Evolutionary conservation across 257 asterid species (phyloP), one percentile per base, ranked within the genome.

Genomic region (Scutellaria barbata): DNA sequence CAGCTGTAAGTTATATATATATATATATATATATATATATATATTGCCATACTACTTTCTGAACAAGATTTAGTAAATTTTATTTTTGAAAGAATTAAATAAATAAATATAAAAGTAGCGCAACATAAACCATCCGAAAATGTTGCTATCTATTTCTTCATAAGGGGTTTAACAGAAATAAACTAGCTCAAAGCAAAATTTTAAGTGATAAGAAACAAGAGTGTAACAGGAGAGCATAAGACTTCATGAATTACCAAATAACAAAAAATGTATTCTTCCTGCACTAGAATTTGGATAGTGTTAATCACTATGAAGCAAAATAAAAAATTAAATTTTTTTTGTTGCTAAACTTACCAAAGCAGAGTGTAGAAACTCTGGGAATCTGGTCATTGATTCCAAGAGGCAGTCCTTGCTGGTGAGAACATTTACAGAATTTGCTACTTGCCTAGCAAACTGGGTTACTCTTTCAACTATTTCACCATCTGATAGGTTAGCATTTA

Each of bases 291-390:
- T 67, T 37, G 17, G 52, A 55, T 40, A 59, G 55, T 16, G 56
- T 37, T 37, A 57, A 73, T 51, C 57, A 65, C 11, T 56, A 42
- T 55, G 57, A 40, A 74, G 62, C 69, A 75, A 69, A 69, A 68
- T 46, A 20, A 77, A 61, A 68, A 72, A 73, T 52, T n/a, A 71
- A n/a, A n/a, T n/a, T n/a, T n/a, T n/a, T n/a, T n/a, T n/a, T n/a
- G n/a, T n/a, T n/a, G n/a, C n/a, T n/a, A 14, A 63, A 85, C 97
- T 85, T 76, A 94, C 96, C 84, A 85, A 56, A 78, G 83, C 88
- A 58, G 89, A 82, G 77, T 74, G 56, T 63, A 86, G 73, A 74
- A 52, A 69, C 69, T 72, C 87, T 18, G 90, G 93, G 71, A 92
- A 87, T 68, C 84, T 91, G 77, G 74, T 62, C 88, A 86, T 85